These are phyloP conservation scores for Solanum gandarillasii DNA, from an alignment of 257 asterid species.

Conservation along the genomic window DNA sequence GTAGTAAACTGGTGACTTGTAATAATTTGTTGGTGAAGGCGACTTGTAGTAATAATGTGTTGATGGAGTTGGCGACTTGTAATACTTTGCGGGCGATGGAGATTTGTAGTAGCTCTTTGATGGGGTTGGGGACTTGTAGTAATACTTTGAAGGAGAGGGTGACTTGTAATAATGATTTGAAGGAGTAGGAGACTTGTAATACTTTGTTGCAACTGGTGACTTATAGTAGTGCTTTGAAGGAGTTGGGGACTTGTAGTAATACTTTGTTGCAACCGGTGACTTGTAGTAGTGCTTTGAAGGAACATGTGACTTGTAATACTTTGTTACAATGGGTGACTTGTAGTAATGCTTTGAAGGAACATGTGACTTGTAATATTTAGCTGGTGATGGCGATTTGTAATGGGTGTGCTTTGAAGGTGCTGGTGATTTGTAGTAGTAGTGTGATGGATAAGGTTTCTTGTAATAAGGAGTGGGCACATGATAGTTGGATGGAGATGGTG, in stretches of 20 bases:
- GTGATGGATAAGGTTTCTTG: background rate
- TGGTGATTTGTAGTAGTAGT: background rate
- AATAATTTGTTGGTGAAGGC: background rate
- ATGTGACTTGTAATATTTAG: background rate
- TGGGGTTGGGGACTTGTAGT: background rate
- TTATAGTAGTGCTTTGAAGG: background rate
- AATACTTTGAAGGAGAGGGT: background rate
- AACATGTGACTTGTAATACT: too few relatives aligned
- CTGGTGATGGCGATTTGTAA: background rate
- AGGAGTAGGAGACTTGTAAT: background rate
- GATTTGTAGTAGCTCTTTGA: background rate
- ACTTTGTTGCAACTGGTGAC: background rate
- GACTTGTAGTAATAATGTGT: background rate
- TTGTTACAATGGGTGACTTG: background rate
- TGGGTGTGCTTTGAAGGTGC: background rate
- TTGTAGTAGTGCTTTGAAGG: background rate
- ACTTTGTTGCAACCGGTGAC: background rate
- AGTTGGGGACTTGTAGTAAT: background rate
- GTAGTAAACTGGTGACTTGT: background rate
- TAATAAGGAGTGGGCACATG: background rate
- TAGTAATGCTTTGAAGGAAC: background rate
- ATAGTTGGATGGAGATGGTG: background rate
- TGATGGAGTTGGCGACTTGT: background rate
- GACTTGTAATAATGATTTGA: background rate
- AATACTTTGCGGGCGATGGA: background rate